phyloP scores from a whole-genome alignment of 2,329 filamentous ascomycete species.

The Aspergillus japonicus region DNA sequence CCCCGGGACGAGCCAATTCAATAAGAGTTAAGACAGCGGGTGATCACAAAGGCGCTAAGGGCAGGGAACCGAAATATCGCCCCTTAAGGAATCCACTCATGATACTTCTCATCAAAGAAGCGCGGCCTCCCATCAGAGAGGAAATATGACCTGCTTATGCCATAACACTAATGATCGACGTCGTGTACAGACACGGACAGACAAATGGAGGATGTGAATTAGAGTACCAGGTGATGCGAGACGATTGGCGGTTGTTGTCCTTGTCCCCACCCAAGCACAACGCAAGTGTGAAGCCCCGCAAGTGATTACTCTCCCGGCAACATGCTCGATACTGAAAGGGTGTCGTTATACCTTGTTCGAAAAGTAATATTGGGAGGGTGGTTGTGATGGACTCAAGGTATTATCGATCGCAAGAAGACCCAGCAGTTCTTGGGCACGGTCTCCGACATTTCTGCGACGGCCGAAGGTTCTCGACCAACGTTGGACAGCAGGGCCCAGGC shows the following conservation, averaged over 20 bases:
- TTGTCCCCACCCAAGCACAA: not conserved
- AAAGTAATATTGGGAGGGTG: not conserved
- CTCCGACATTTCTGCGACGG: not conserved
- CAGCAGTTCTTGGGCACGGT: not conserved
- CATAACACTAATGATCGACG: not conserved
- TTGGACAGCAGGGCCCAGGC: not conserved
- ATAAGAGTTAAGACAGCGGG: not conserved
- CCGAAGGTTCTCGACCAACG: not conserved
- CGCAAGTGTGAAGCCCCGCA: too few relatives aligned
- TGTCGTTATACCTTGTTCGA: not conserved
- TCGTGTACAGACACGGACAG: not conserved
- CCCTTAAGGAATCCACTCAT: not conserved
- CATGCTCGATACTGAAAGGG: too few relatives aligned
- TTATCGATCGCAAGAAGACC: not conserved
- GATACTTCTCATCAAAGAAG: not conserved
- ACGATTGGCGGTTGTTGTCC: not conserved
- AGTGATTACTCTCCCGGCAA: too few relatives aligned
- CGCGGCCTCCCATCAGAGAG: not conserved
- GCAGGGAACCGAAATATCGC: not conserved
- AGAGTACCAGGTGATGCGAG: not conserved
- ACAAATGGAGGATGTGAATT: not conserved
- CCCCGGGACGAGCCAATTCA: not conserved
- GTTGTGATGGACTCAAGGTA: not conserved
- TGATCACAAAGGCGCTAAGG: not conserved
- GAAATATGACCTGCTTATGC: not conserved